phyloP scores from a whole-genome alignment of 164 flowering plant species.

The Platanus orientalis region DNA sequence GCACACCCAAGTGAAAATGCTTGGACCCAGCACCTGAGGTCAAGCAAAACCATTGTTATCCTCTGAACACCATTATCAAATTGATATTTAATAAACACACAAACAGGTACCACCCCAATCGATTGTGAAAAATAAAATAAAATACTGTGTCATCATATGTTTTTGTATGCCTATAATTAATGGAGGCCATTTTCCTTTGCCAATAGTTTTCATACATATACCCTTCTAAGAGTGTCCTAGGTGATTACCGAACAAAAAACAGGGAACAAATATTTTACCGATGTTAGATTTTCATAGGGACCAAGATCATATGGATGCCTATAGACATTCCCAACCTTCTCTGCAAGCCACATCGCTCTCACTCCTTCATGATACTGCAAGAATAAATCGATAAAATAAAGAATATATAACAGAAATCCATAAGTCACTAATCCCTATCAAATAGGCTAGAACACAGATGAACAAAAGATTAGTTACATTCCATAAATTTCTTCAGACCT shows the following conservation, averaged over 20 bases:
- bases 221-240: background rate
- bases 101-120: no score
- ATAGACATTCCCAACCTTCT: slow-evolving; percentile 76
- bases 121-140: no score
- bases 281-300: slow-evolving; percentile 67
- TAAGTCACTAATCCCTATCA: background rate
- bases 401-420: background rate
- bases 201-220: no score
- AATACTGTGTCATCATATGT: no score
- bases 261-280: slow-evolving; percentile 34
- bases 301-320: slow-evolving; percentile 86
- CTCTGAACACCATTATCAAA: no score
- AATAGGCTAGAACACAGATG: background rate
- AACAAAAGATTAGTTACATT: background rate
- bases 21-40: slow-evolving; percentile 80
- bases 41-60: background rate
- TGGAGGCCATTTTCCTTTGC: no score
- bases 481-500: slow-evolving; percentile 40
- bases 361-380: slow-evolving; percentile 95
- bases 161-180: no score
- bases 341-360: slow-evolving; percentile 92
- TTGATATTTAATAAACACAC: no score
- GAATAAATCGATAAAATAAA: background rate
- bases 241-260: background rate
- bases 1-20: slow-evolving; percentile 61